These are phyloP conservation scores for Mortierella sp. DNA, from an alignment of 371 early-diverging fungal genomes.

Conservation along the genomic window DNA sequence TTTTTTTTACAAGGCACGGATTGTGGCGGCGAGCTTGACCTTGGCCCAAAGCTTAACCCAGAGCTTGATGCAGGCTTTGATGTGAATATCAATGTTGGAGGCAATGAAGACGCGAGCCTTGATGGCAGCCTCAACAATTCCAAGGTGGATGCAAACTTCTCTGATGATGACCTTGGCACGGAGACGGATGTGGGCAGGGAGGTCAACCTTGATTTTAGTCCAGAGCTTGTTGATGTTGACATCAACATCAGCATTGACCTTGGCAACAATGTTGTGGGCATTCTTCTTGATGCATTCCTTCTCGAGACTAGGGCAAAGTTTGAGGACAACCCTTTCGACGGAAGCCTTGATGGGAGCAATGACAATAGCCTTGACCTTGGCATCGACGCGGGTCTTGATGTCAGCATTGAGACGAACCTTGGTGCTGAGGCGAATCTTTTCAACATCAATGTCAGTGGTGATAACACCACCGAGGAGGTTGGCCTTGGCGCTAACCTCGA, in stretches of 20 bases:
- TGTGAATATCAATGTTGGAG: slow-evolving; percentile 18
- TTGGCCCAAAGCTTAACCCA: slow-evolving; percentile 33
- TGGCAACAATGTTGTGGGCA: slow-evolving; percentile 34
- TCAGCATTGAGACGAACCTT: slow-evolving; percentile 30
- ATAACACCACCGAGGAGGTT: slow-evolving; percentile 23
- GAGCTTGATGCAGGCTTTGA: slow-evolving; percentile 31
- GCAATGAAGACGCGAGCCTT: slow-evolving; percentile 15
- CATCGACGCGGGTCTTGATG: slow-evolving; percentile 28
- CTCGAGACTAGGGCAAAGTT: slow-evolving; percentile 21
- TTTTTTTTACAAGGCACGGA: slow-evolving; percentile 25
- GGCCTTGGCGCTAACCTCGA: slow-evolving; percentile 23
- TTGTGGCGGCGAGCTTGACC: slow-evolving; percentile 25
- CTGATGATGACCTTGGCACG: slow-evolving; percentile 21
- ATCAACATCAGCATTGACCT: slow-evolving; percentile 21
- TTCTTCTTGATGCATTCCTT: slow-evolving; percentile 27
- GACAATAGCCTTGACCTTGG: slow-evolving; percentile 23
- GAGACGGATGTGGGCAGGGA: slow-evolving; percentile 18
- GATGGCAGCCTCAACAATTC: slow-evolving; percentile 19
- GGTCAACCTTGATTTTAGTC: slow-evolving; percentile 14
- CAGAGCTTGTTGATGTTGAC: slow-evolving; percentile 18
- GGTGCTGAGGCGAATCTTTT: slow-evolving; percentile 24
- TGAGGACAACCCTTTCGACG: slow-evolving; percentile 6
- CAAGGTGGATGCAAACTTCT: slow-evolving; percentile 21
- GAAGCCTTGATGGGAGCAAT: slow-evolving; percentile 34
- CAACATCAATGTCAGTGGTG: slow-evolving; percentile 16